Percentiles rank a stretch among this genome's conserved stretches.
These are phyloP conservation scores for Dendrobium huoshanense DNA, from an alignment of 106 monocot species.

Conservation along the genomic window DNA sequence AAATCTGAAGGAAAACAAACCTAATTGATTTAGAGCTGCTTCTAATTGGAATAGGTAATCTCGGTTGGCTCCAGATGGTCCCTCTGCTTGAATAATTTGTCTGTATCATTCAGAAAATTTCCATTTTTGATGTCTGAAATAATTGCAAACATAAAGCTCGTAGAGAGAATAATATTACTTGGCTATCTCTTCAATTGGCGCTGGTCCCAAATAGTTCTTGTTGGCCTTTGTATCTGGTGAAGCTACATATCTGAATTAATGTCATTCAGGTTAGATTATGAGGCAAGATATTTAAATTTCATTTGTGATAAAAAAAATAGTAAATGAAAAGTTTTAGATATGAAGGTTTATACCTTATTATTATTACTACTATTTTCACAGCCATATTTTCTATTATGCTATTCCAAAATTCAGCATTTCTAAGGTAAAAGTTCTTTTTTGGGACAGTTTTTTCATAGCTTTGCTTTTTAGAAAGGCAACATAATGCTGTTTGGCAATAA, in stretches of 20 bases:
- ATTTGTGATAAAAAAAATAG: too few species aligned
- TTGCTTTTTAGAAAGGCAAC: too few species aligned
- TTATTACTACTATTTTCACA: too few species aligned
- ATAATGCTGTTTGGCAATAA: too few species aligned
- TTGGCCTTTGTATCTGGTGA: conserved; percentile 63
- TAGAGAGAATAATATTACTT: conserved; percentile 35
- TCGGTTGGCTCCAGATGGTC: conserved; percentile 88
- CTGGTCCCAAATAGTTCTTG: conserved; percentile 88
- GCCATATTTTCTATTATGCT: too few species aligned
- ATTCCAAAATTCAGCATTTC: too few species aligned
- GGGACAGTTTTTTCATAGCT: too few species aligned
- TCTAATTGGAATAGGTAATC: conserved; percentile 95
- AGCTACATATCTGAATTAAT: conserved; percentile 57
- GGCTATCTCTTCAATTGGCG: conserved; percentile 83
- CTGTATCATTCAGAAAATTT: conserved; percentile 22
- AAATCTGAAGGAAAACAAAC: conserved; percentile 17
- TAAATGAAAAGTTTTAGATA: too few species aligned
- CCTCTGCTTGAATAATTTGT: conserved; percentile 74
- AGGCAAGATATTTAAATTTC: not conserved
- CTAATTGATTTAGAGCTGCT: conserved; percentile 44
- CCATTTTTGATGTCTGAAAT: too few species aligned
- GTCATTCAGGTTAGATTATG: not conserved
- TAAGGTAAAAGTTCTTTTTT: too few species aligned
- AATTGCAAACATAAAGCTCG: not conserved
- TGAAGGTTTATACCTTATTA: too few species aligned